Evolutionary conservation across 129 eudicot genomes (phyloP), one percentile per base, ranked within the genome.

Genomic region (Centrapalus pauciflorus): DNA sequence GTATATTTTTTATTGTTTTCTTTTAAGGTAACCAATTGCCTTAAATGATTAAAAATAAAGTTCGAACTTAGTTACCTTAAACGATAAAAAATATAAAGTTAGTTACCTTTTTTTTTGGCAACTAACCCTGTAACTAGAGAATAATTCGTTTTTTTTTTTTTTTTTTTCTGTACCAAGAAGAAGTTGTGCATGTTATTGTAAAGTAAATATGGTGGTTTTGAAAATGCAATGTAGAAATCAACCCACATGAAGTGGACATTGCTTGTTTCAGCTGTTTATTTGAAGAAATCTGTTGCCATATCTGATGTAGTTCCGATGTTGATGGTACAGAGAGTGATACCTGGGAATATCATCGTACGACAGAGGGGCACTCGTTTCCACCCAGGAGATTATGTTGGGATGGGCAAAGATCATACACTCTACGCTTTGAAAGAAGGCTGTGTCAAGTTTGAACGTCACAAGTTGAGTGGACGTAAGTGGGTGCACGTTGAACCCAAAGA

Each of bases 281-380:
- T 29, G 25, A 32, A 52, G 35, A 11, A 30, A 3, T 48, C 0
- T 17, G 4, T 57, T 34, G 25, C 34, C 13, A 20, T 58, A 32
- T 51, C 9, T 72, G 27, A 41, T 63, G 24, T 33, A 41, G 37
- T 56, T 4, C n/a, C 6, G 63, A n/a, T 26, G 10, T 25, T 67
- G 54, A 26, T 78, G 33, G 9, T 61, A 70, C 89, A 92, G 98
- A 83, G 82, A 73, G 98, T 92, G 75, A 85, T 85, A 75, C 96
- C 98, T 21, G 98, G 96, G 48, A 92, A 92, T 54, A 92, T 92
- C 70, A 85, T 92, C 28, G 98, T 88, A 28, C 83, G 96, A 34
- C 98, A 88, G 55, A 69, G 98, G 68, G 98, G 98, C 32, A 92
- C 98, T 27, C 96, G 95, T 1, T 92, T 92, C 52, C 98, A 92